phyloP scores from a whole-genome alignment of 2,329 filamentous ascomycete genomes.

The Arthroderma sp. region DNA sequence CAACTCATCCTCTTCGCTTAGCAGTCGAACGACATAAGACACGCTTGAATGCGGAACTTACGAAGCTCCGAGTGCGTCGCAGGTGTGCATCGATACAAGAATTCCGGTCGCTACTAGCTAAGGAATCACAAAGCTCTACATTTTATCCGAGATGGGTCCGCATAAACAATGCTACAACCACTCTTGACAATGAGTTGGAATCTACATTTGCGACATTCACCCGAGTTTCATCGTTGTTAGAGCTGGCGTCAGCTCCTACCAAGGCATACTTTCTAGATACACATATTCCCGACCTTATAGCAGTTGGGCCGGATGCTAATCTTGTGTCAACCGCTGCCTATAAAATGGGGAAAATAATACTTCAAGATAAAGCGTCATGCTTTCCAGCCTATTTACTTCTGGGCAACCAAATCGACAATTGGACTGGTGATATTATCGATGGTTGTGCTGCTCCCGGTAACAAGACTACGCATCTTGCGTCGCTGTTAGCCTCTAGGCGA shows the following conservation, averaged over 20 bases:
- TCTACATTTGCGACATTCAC: slow-evolving; percentile 58
- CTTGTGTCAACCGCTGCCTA: slow-evolving; percentile 64
- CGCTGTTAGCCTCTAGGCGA: slow-evolving; percentile 40
- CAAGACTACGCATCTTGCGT: slow-evolving; percentile 88
- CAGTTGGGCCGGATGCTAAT: slow-evolving; percentile 58
- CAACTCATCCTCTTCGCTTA: slow-evolving; percentile 62
- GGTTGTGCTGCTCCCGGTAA: slow-evolving; percentile 91
- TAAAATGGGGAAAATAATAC: slow-evolving; percentile 60
- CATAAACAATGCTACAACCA: slow-evolving; percentile 65
- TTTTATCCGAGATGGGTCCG: slow-evolving; percentile 81
- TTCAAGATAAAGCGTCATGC: slow-evolving; percentile 95
- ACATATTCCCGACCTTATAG: slow-evolving; percentile 72
- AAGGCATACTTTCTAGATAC: slow-evolving; percentile 59
- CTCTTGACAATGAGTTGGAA: slow-evolving; percentile 56
- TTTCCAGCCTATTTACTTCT: slow-evolving; percentile 85
- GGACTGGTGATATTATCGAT: slow-evolving; percentile 64
- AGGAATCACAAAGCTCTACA: slow-evolving; percentile 22
- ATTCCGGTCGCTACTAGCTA: slow-evolving; percentile 34
- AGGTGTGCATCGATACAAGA: slow-evolving; percentile 56
- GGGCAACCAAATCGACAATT: slow-evolving; percentile 36
- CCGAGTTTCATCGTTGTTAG: slow-evolving; percentile 42
- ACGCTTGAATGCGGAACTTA: slow-evolving; percentile 69
- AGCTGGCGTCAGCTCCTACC: slow-evolving; percentile 33
- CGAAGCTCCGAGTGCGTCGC: slow-evolving; percentile 59
- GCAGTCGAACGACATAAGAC: slow-evolving; percentile 70